A percentile compares a stretch with the other conserved stretches of the same genome.
Conservation (phyloP, 176 grass and related monocot genomes). For the Typha latifolia region DNA sequence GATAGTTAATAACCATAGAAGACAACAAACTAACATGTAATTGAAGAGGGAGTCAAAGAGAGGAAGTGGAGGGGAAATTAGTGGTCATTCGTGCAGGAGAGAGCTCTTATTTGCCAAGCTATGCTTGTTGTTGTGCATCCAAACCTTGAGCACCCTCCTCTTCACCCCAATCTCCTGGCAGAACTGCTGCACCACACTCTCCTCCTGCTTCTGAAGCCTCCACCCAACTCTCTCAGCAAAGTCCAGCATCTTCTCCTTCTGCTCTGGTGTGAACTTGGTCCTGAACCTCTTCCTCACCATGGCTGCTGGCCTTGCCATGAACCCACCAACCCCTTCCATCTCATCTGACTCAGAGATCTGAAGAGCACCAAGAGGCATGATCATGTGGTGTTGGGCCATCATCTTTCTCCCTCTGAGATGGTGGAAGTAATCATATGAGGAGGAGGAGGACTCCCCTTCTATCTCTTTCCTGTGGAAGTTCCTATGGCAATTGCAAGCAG, state of each 20-base stretch:
- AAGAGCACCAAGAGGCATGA: conserved; percentile 13
- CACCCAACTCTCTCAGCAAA: conserved; percentile 16
- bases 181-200: conserved; percentile 23
- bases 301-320: neutral
- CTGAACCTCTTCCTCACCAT: conserved; percentile 20
- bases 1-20: neutral
- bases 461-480: conserved; percentile 22
- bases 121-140: conserved; percentile 25
- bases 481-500: conserved; percentile 17
- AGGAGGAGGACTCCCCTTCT: conserved; percentile 9
- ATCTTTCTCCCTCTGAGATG: neutral
- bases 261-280: conserved; percentile 12
- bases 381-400: conserved; percentile 1
- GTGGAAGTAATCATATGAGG: conserved; percentile 5
- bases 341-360: conserved; percentile 8
- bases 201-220: conserved; percentile 20
- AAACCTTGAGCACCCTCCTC: conserved; percentile 20
- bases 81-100: conserved; percentile 9
- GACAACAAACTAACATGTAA: neutral
- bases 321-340: conserved; percentile 11
- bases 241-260: conserved; percentile 18
- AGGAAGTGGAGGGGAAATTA: neutral
- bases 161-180: conserved; percentile 19
- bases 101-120: conserved; percentile 4
- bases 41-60: neutral